These are phyloP conservation scores for Alternaria gaisen DNA, from an alignment of 2,329 filamentous ascomycete genomes.

Conservation along the genomic window DNA sequence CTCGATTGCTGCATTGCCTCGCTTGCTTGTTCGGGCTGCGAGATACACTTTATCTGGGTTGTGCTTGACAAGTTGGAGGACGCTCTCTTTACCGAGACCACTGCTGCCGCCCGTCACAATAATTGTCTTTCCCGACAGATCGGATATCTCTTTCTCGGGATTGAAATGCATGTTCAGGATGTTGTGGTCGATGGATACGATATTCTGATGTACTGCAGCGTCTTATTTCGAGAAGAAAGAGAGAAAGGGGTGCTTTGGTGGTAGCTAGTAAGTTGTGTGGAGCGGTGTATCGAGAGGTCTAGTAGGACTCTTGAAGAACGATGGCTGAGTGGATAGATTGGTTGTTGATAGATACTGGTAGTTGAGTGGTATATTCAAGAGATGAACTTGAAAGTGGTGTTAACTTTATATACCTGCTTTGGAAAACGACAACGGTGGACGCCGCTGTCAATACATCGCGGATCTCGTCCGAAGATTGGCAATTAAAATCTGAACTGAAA, in stretches of 20 bases:
- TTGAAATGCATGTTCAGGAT: slow-evolving; percentile 23
- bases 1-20: slow-evolving; percentile 15
- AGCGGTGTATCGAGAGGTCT: neutral
- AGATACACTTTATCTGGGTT: slow-evolving; percentile 54
- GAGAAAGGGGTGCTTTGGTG: neutral
- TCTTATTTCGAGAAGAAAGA: neutral
- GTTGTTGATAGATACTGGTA: neutral
- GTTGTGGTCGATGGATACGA: neutral
- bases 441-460: neutral
- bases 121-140: slow-evolving; percentile 25
- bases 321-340: neutral
- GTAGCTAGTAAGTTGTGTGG: neutral
- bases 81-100: slow-evolving; percentile 55
- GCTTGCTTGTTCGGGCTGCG: slow-evolving; percentile 43
- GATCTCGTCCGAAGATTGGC: neutral
- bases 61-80: slow-evolving; percentile 53
- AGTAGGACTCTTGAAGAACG: neutral
- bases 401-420: neutral
- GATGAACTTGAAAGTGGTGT: neutral
- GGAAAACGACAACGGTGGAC: neutral
- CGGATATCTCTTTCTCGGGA: slow-evolving; percentile 25
- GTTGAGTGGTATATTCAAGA: neutral
- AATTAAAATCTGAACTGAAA: neutral
- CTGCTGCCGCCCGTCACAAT: slow-evolving; percentile 47
- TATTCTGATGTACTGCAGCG: neutral